Evolutionary conservation across 768 basidiomycete species (phyloP), one percentile per base, ranked within the genome.

Genomic region (Auricularia sp.): DNA sequence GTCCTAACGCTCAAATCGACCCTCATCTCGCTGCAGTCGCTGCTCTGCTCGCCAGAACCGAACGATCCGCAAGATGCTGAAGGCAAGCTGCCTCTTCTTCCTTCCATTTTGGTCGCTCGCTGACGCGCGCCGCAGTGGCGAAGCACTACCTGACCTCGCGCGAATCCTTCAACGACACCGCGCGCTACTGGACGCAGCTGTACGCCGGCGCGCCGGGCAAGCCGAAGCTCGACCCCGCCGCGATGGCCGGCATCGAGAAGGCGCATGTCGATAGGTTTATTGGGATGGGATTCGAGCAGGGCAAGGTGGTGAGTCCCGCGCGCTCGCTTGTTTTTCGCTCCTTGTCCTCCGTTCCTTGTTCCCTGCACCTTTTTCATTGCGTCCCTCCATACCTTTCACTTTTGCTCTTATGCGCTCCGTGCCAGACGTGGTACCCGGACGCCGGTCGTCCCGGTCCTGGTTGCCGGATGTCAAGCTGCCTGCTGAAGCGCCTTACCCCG

Each of bases 31-130:
- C 82, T 98, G 14, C 96, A 98, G 74, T 92, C 90, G 44, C 81
- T 98, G 29, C 80, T 98, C 18, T 96, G 93, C 75, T 90, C 88
- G 8, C 96, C 96, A 0, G 93, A 97, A 72, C 95, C 96, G 7
- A 91, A 90, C 67, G 96, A 98, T 72, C 96, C 95, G 0, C 95
- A 98, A 76, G 96, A 98, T 72, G 96, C 95, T 0, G 94, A 98
- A 76, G 77, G 77, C 29, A 3, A 43, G 42, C 42, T 18, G 6
- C 16, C 12, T 63, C 3, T 34, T 51, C 29, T 16, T 63, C 0
- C n/a, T 44, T 36, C 1, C 34, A 11, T 44, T 0, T 10, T 0
- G 43, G 43, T 18, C 54, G 29, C 8, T 21, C 34, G n/a, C 35
- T 63, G n/a, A 60, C 43, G 42, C 47, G n/a, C 18, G 11, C 16